phyloP scores from a whole-genome alignment of 1,139 yeast species.

The Pichia sp. region DNA sequence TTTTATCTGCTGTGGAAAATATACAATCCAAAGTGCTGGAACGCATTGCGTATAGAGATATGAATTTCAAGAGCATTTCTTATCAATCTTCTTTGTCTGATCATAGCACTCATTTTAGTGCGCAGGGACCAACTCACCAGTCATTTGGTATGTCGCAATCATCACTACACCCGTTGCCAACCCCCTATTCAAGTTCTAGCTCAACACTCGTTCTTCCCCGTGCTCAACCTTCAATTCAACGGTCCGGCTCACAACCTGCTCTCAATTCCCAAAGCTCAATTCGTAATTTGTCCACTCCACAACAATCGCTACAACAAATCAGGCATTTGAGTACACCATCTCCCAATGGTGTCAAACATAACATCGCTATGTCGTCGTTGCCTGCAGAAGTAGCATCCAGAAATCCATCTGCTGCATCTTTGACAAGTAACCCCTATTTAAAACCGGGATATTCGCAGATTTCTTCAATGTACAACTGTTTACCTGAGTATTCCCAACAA shows the following conservation, averaged over 20 bases:
- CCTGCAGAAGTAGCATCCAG: constrained; percentile 2
- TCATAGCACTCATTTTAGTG: neutral
- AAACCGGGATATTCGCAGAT: constrained; percentile 1
- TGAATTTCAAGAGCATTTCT: constrained; percentile 24
- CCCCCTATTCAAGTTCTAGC: neutral
- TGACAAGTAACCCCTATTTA: constrained; percentile 13
- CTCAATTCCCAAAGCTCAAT: neutral
- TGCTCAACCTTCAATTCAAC: neutral
- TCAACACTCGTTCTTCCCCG: neutral
- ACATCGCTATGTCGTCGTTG: neutral
- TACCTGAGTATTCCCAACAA: constrained; percentile 7
- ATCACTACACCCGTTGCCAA: neutral
- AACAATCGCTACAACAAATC: neutral
- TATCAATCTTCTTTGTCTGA: neutral
- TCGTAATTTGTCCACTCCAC: neutral
- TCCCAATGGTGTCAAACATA: neutral
- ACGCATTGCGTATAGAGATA: constrained; percentile 30
- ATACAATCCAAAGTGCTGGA: constrained; percentile 24
- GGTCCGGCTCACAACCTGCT: constrained; percentile 2
- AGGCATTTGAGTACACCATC: constrained; percentile 3
- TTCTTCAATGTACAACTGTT: neutral
- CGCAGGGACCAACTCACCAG: neutral
- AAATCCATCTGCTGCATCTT: constrained; percentile 11
- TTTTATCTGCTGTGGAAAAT: constrained; percentile 1
- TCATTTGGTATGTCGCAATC: neutral